These are phyloP conservation scores for Penicillium silybi DNA, from an alignment of 495 filamentous ascomycete genomes.

Conservation along the genomic window DNA sequence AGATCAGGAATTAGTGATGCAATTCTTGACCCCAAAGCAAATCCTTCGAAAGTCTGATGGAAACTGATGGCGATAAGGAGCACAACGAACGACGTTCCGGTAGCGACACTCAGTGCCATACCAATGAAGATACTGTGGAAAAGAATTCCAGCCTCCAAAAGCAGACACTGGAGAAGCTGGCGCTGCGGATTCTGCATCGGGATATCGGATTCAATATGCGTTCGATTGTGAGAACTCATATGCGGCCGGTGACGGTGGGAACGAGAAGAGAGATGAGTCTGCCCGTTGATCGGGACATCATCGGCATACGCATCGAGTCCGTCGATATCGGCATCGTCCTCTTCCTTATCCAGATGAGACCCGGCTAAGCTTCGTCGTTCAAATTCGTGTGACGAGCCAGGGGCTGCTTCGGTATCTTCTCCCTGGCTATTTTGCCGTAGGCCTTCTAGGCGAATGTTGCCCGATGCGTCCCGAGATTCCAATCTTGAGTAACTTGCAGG, in stretches of 20 bases:
- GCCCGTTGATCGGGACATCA: slow-evolving; percentile 18
- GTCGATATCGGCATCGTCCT: slow-evolving; percentile 29
- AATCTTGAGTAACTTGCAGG: slow-evolving; percentile 22
- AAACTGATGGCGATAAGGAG: slow-evolving; percentile 79
- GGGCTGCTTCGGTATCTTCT: slow-evolving; percentile 1
- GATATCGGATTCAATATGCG: slow-evolving; percentile 15
- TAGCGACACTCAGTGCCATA: slow-evolving; percentile 82
- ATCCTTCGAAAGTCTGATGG: slow-evolving; percentile 80
- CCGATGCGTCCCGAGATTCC: slow-evolving; percentile 13
- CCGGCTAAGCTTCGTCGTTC: neutral
- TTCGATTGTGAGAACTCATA: slow-evolving; percentile 7
- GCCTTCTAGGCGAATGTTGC: slow-evolving; percentile 24
- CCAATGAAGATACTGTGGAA: slow-evolving; percentile 89
- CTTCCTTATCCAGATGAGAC: slow-evolving; percentile 13
- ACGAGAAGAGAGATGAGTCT: neutral
- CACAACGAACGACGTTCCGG: slow-evolving; percentile 71
- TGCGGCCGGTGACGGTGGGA: slow-evolving; percentile 14
- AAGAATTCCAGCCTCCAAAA: slow-evolving; percentile 80
- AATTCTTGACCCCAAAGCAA: slow-evolving; percentile 71
- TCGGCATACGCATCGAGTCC: slow-evolving; percentile 27
- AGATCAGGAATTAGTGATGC: slow-evolving; percentile 56
- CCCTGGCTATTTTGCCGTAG: slow-evolving; percentile 12
- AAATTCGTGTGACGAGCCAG: slow-evolving; percentile 13
- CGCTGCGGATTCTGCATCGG: slow-evolving; percentile 46
- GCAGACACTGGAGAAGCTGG: slow-evolving; percentile 70